Conservation (phyloP, 139 green algal genomes). For the Closterium sp. region DNA sequence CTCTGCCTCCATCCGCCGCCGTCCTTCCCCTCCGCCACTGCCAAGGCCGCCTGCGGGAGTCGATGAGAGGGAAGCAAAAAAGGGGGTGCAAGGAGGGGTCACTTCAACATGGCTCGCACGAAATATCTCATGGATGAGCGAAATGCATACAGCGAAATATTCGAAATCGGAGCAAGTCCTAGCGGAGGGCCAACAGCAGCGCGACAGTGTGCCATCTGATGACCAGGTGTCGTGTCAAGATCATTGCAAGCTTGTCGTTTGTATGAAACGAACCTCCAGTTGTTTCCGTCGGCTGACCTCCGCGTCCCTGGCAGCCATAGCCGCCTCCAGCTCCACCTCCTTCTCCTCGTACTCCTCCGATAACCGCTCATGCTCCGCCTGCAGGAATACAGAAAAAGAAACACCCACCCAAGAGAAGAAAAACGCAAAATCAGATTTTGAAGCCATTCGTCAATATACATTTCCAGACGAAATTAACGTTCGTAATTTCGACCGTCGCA, state of each 20-base stretch:
- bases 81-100: not conserved
- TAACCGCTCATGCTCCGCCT: not conserved
- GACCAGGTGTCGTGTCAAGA: too few relatives aligned
- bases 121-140: too few relatives aligned
- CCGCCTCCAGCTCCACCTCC: not conserved
- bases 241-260: too few relatives aligned
- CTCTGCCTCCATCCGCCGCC: not conserved
- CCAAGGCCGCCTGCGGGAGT: not conserved
- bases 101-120: too few relatives aligned
- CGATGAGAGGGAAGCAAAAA: not conserved
- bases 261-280: not conserved
- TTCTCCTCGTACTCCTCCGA: not conserved
- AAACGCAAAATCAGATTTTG: too few relatives aligned
- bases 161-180: too few relatives aligned
- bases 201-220: too few relatives aligned
- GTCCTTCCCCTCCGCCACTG: not conserved
- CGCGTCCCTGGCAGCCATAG: not conserved
- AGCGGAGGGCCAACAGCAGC: too few relatives aligned
- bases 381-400: not conserved
- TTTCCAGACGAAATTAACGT: too few relatives aligned
- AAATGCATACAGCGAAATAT: too few relatives aligned
- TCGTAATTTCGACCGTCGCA: not conserved
- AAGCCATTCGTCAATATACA: too few relatives aligned
- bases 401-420: too few relatives aligned
- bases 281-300: not conserved